Evolutionary conservation across 139 green algal species (phyloP), one percentile per base, ranked within the genome.

Genomic region (Haematococcus sp.): DNA sequence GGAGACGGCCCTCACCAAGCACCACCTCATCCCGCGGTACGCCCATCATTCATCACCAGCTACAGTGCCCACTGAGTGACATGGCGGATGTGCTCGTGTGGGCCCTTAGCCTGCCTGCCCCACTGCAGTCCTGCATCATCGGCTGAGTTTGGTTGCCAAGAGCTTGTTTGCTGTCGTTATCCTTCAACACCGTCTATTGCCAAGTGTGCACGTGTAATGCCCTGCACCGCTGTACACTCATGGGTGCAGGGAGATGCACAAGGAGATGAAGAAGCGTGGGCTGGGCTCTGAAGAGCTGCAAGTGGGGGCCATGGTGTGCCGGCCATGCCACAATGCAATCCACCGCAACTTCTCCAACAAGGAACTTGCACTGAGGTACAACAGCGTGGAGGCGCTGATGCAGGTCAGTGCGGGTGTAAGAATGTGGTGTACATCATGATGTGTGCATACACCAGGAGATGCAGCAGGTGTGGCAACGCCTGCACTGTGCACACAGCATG

Each of bases 21-120:
- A 77, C 56, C 72, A 77, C 55, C 31, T 77, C 22, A 77, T 77
- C 25, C 72, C 72, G 43, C 70, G 72, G 72, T 74, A 17, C n/a
- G n/a, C n/a, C n/a, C n/a, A n/a, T n/a, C n/a, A n/a, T n/a, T n/a
- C n/a, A n/a, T n/a, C n/a, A n/a, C n/a, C n/a, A n/a, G n/a, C n/a
- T n/a, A n/a, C n/a, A n/a, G n/a, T n/a, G n/a, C n/a, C n/a, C n/a
- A n/a, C n/a, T n/a, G n/a, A n/a, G n/a, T n/a, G n/a, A n/a, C n/a
- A n/a, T n/a, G n/a, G n/a, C n/a, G n/a, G n/a, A n/a, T n/a, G n/a
- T n/a, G n/a, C n/a, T n/a, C n/a, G n/a, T n/a, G n/a, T n/a, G n/a
- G n/a, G n/a, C n/a, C n/a, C n/a, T n/a, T n/a, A n/a, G n/a, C n/a
- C n/a, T n/a, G n/a, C n/a, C n/a, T n/a, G n/a, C n/a, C n/a, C n/a